These are phyloP conservation scores for Raffaelea arxii DNA, from an alignment of 2,329 filamentous ascomycete genomes.

Conservation along the genomic window DNA sequence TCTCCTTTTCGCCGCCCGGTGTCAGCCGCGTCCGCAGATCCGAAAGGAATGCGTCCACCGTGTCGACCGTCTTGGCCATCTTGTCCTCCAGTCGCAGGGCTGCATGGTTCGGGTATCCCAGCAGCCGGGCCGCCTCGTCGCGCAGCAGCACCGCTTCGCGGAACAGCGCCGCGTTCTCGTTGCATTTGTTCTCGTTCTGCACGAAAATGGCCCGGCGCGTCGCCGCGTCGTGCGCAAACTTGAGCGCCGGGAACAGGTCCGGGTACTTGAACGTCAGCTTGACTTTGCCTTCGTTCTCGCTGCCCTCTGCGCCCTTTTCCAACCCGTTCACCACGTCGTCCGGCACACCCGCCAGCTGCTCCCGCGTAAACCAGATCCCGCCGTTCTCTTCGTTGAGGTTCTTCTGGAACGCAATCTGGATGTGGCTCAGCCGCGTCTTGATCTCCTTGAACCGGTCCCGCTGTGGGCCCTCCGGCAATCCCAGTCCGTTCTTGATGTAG, in stretches of 20 bases:
- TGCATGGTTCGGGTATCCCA: slow-evolving; percentile 71
- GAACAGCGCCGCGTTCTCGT: slow-evolving; percentile 63
- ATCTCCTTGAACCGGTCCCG: slow-evolving; percentile 78
- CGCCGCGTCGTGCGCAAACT: slow-evolving; percentile 63
- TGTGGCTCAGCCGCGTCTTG: slow-evolving; percentile 66
- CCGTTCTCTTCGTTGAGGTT: slow-evolving; percentile 75
- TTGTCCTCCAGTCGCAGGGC: slow-evolving; percentile 69
- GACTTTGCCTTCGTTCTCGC: slow-evolving; percentile 60
- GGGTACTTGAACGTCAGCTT: slow-evolving; percentile 77
- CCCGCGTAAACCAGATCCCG: slow-evolving; percentile 66
- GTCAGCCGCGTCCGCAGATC: slow-evolving; percentile 59
- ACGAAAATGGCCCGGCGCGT: slow-evolving; percentile 61
- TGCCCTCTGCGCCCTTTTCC: slow-evolving; percentile 53
- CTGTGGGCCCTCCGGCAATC: slow-evolving; percentile 58
- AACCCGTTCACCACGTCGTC: slow-evolving; percentile 56
- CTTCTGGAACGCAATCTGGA: slow-evolving; percentile 68
- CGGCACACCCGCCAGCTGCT: slow-evolving; percentile 68
- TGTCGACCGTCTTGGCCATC: slow-evolving; percentile 71
- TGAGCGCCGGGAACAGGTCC: slow-evolving; percentile 67
- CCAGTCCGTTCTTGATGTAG: slow-evolving; percentile 68
- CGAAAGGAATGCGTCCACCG: slow-evolving; percentile 61
- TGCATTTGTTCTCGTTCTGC: slow-evolving; percentile 73
- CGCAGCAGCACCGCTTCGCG: slow-evolving; percentile 64
- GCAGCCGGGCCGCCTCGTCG: slow-evolving; percentile 66
- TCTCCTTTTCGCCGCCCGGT: slow-evolving; percentile 62